phyloP scores from a whole-genome alignment of 1,139 yeast species.

The Pichia terricola region DNA sequence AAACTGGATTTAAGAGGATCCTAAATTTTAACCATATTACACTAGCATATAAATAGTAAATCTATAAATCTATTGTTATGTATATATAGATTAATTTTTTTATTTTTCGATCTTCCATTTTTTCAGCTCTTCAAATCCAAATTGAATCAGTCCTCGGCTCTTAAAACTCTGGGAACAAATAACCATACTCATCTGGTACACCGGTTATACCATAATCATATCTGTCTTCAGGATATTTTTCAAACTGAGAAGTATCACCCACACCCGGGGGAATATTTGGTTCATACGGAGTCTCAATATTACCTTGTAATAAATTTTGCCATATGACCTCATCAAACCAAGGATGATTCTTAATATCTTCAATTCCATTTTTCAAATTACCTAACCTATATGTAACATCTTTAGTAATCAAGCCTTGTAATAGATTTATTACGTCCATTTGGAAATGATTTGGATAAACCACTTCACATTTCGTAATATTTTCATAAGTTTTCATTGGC shows the following conservation, averaged over 20 bases:
- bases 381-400: slow-evolving; percentile 51
- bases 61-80: no score
- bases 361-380: slow-evolving; percentile 48
- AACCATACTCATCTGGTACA: slow-evolving; percentile 39
- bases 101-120: no score
- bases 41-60: no score
- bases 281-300: slow-evolving; percentile 55
- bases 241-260: slow-evolving; percentile 56
- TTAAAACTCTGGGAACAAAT: slow-evolving; percentile 40
- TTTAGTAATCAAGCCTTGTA: slow-evolving; percentile 41
- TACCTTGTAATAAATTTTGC: slow-evolving; percentile 48
- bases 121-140: no score
- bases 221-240: slow-evolving; percentile 45
- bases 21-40: no score
- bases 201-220: slow-evolving; percentile 44
- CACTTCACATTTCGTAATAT: slow-evolving; percentile 43
- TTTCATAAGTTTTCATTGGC: slow-evolving; percentile 55
- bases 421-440: slow-evolving; percentile 42
- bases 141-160: no score
- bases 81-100: no score
- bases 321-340: slow-evolving; percentile 56
- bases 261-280: slow-evolving; percentile 56
- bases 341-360: slow-evolving; percentile 45
- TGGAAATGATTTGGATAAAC: slow-evolving; percentile 42
- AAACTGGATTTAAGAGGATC: no score